Evolutionary conservation across 768 basidiomycete species (phyloP).

Genomic region (Termitomyces sp.): DNA sequence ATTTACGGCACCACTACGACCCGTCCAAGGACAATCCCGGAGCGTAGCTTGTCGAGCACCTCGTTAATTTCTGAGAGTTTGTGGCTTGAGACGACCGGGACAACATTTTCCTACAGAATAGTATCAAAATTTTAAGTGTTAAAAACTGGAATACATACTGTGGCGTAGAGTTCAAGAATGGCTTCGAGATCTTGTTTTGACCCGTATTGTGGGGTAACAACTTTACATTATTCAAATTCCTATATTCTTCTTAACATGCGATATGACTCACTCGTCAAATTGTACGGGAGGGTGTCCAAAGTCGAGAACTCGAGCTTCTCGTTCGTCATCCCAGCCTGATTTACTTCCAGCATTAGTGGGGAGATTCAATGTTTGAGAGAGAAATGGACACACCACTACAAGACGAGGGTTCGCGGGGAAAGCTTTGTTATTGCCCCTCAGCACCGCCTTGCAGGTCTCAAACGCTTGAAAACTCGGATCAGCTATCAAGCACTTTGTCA

Average conservation of each 20-base stretch:
- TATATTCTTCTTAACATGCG: neutral
- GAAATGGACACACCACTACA: slow-evolving; percentile 8
- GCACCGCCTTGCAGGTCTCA: slow-evolving; percentile 5
- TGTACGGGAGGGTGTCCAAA: slow-evolving; percentile 11
- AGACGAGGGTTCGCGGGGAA: slow-evolving; percentile 12
- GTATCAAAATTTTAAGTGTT: neutral
- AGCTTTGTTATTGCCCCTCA: slow-evolving; percentile 6
- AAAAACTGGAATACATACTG: neutral
- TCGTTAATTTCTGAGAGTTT: slow-evolving; percentile 8
- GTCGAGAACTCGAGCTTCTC: slow-evolving; percentile 13
- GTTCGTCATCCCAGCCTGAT: slow-evolving; percentile 9
- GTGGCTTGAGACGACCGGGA: slow-evolving; percentile 9
- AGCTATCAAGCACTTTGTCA: too few relatives aligned
- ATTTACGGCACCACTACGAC: slow-evolving; percentile 4
- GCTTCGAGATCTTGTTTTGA: slow-evolving; percentile 11
- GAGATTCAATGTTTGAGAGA: too few relatives aligned
- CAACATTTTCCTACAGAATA: neutral
- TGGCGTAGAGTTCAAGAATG: slow-evolving; percentile 8
- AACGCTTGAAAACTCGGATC: neutral
- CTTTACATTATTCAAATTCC: neutral
- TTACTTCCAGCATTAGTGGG: too few relatives aligned
- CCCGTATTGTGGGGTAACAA: slow-evolving; percentile 11
- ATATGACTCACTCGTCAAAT: slow-evolving; percentile 5
- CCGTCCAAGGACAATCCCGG: slow-evolving; percentile 9
- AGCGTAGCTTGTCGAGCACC: slow-evolving; percentile 9